phyloP scores from a whole-genome alignment of 2,329 filamentous ascomycete genomes.

The Pseudocercospora cruenta region DNA sequence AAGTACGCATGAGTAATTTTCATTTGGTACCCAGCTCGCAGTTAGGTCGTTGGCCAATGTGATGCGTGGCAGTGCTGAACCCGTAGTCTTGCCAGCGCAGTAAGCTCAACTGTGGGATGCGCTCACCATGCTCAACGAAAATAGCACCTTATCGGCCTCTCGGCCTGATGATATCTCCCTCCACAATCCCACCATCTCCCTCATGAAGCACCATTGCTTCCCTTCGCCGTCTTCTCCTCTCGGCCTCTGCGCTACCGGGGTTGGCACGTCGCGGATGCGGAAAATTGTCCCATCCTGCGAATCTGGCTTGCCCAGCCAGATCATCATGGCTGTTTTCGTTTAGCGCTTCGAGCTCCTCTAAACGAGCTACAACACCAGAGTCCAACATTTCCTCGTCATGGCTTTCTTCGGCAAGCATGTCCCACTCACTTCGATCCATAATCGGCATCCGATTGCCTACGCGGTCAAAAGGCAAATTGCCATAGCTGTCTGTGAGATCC shows the following conservation, averaged over 20 bases:
- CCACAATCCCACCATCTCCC: slow-evolving; percentile 68
- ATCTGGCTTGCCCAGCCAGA: slow-evolving; percentile 12
- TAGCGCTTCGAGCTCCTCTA: slow-evolving; percentile 23
- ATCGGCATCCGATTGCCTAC: not conserved
- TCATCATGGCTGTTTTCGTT: slow-evolving; percentile 66
- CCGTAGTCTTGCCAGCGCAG: no score
- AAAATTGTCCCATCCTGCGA: slow-evolving; percentile 27
- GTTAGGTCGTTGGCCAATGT: no score
- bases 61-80: no score
- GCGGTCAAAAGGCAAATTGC: not conserved
- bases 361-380: slow-evolving; percentile 14
- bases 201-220: slow-evolving; percentile 90
- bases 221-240: slow-evolving; percentile 69
- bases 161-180: slow-evolving; percentile 66
- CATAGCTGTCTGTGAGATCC: slow-evolving; percentile 24
- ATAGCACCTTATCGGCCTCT: not conserved
- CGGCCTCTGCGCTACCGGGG: slow-evolving; percentile 64
- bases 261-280: slow-evolving; percentile 28
- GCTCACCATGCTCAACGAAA: not conserved
- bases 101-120: no score
- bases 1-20: no score
- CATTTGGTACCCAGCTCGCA: no score
- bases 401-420: slow-evolving; percentile 12
- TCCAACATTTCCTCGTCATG: slow-evolving; percentile 9
- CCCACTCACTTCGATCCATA: slow-evolving; percentile 16